These are phyloP conservation scores for Rhizophora mangle DNA, from an alignment of 345 rosid genomes.

Conservation along the genomic window DNA sequence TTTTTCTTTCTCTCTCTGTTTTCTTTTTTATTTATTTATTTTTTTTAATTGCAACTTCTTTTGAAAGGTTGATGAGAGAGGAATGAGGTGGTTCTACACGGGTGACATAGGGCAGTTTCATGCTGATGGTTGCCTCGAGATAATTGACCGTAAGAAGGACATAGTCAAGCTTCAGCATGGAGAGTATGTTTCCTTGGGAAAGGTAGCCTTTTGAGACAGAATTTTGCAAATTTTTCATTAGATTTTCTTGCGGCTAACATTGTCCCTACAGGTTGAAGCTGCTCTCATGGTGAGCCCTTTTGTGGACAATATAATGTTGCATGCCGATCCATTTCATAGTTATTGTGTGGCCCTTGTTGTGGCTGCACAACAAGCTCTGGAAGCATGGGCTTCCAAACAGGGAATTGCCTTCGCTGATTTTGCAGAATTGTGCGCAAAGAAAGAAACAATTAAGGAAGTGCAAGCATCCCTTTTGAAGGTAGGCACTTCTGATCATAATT, in stretches of 20 bases:
- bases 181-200: constrained; percentile 95
- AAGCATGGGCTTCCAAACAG: constrained; percentile 78
- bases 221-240: background rate
- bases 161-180: constrained; percentile 98
- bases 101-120: constrained; percentile 95
- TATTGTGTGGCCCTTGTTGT: constrained; percentile 93
- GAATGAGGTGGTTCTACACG: constrained; percentile 97
- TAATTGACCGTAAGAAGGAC: constrained; percentile 92
- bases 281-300: constrained; percentile 68
- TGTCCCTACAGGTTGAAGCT: constrained; percentile 71
- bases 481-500: constrained; percentile 7
- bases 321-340: constrained; percentile 88
- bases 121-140: constrained; percentile 95
- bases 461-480: constrained; percentile 80
- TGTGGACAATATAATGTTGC: constrained; percentile 82
- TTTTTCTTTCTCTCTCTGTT: background rate
- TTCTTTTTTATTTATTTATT: background rate
- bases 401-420: constrained; percentile 49
- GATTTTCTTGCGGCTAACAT: constrained; percentile 18
- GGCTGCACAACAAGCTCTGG: constrained; percentile 57
- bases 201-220: constrained; percentile 44
- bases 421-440: constrained; percentile 58
- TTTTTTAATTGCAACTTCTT: background rate
- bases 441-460: constrained; percentile 66
- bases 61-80: constrained; percentile 82